Base-by-base conservation (phyloP, 176 grass and related monocot genomes). In the Oryza officinalis region DNA sequence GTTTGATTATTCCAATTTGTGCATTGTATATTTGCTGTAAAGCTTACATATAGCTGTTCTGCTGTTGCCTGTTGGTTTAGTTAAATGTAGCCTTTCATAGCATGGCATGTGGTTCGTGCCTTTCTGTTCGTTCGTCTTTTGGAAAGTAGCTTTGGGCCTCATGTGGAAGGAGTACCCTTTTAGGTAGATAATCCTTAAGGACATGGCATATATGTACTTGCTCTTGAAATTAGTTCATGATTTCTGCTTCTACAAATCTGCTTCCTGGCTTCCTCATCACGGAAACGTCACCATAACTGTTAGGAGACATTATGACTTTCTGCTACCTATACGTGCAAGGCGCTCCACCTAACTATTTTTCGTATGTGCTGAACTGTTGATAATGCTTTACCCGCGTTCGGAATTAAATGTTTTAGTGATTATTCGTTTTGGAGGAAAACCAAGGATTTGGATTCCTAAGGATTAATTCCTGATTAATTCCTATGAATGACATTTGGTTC, bases 131-230 rank as follows among this genome's bases (percentile, higher is more conserved):
- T 33, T 26, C 20, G 14, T 77, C 73, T 84, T 84, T 84, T 57
- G 2, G 23, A 77, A 77, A 84, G 73, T 69, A 43, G 31, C 73
- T 84, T 84, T 84, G 66, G 47, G 32, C 41, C 61, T 67, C 67
- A 70, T 61, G 25, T 76, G 71, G 74, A 59, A 2, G 17, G 13
- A n/a, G 30, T 50, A 65, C 12, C 28, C 71, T 75, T 75, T 74
- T 20, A 32, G 71, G 26, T 64, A 31, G 49, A 22, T 54, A 54
- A 54, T 3, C 50, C 23, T 50, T 28, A 30, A 37, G 63, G 52
- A 65, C 5, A 67, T 3, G 50, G 15, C 23, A 44, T 57, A 72
- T 79, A 32, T 74, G 37, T 81, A 31, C 26, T 76, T 23, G n/a
- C 38, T 41, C 49, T 27, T 47, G 2, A 71, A 73, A 65, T 10